Conservation (phyloP, 805 yeast genomes). For the Cyberlindnera meyerae region DNA sequence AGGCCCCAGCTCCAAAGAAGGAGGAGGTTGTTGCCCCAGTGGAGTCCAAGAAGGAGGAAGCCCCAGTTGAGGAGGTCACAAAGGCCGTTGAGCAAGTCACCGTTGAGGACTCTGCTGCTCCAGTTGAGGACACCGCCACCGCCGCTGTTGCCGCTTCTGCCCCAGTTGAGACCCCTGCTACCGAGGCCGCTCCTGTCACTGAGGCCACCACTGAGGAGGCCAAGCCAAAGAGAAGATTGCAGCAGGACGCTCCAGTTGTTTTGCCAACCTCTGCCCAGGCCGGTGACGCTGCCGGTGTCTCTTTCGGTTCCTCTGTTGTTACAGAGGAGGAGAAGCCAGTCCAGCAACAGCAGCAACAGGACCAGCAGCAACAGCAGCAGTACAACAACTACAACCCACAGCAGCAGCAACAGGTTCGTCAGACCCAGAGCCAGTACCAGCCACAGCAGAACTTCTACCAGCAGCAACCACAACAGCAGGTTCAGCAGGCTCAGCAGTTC, state of each 20-base stretch:
- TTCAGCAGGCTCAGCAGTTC: conserved; percentile 20
- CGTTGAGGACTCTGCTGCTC: conserved; percentile 13
- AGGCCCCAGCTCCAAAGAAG: conserved; percentile 17
- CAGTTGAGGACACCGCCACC: conserved; percentile 16
- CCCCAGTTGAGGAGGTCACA: conserved; percentile 19
- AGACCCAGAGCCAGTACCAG: conserved; percentile 10
- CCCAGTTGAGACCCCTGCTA: conserved; percentile 18
- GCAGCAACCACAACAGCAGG: conserved; percentile 18
- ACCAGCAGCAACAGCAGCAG: conserved; percentile 18
- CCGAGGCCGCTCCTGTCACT: conserved; percentile 20
- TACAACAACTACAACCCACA: conserved; percentile 18
- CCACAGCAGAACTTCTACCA: conserved; percentile 15
- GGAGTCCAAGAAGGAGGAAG: conserved; percentile 11
- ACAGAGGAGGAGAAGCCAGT: conserved; percentile 29
- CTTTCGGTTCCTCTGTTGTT: conserved; percentile 56
- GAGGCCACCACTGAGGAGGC: too few species aligned
- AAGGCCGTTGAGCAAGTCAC: conserved; percentile 18
- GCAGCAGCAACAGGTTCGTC: conserved; percentile 7
- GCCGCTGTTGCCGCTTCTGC: conserved; percentile 11
- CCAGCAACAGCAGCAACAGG: conserved; percentile 20
- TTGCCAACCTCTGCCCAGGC: conserved; percentile 44
- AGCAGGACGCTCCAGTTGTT: conserved; percentile 43
- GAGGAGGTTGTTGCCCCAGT: conserved; percentile 13
- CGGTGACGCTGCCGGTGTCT: conserved; percentile 47
- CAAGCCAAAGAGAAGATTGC: conserved; percentile 30